A percentile compares a stretch with the other conserved stretches of the same genome.
Conservation (phyloP, 1,284 basidiomycete species). For the Irpex sp. region DNA sequence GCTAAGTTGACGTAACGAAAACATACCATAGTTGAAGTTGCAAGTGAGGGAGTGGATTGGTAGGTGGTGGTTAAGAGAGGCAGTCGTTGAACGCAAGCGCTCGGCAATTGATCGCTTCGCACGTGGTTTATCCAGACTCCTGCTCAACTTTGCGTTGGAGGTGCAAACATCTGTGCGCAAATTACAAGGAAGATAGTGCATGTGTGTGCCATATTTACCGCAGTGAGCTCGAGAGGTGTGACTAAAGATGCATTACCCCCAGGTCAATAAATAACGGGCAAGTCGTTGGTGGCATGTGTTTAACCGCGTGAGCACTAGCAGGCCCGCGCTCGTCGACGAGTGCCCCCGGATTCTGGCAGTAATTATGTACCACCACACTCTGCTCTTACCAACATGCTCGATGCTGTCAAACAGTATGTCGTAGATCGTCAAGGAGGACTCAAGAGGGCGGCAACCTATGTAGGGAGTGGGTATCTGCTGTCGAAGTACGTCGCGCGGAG, state of each 20-base stretch:
- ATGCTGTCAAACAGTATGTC: constrained; percentile 35
- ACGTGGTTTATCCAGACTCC: constrained; percentile 23
- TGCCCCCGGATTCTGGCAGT: not conserved
- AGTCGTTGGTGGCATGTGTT: not conserved
- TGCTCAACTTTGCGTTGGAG: no score
- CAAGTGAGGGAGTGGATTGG: constrained; percentile 10
- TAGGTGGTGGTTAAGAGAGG: not conserved
- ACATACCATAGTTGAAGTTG: constrained; percentile 20
- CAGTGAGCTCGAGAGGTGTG: no score
- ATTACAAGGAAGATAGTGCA: no score
- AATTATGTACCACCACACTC: constrained; percentile 8
- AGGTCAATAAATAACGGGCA: not conserved
- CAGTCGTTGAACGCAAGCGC: not conserved
- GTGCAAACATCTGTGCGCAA: no score
- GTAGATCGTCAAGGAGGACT: constrained; percentile 46
- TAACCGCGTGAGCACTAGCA: not conserved
- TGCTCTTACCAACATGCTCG: constrained; percentile 20
- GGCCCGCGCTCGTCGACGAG: not conserved
- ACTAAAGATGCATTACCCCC: no score
- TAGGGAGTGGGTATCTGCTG: constrained; percentile 69
- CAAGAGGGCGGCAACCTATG: constrained; percentile 38
- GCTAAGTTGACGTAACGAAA: not conserved
- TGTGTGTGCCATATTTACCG: no score
- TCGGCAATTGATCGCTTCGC: constrained; percentile 9
- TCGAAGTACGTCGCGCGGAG: constrained; percentile 62